Percentiles rank a stretch among this genome's conserved stretches.
Evolutionary conservation across 257 asterid genomes (phyloP).

Genomic region (Nicotiana sylvestris): DNA sequence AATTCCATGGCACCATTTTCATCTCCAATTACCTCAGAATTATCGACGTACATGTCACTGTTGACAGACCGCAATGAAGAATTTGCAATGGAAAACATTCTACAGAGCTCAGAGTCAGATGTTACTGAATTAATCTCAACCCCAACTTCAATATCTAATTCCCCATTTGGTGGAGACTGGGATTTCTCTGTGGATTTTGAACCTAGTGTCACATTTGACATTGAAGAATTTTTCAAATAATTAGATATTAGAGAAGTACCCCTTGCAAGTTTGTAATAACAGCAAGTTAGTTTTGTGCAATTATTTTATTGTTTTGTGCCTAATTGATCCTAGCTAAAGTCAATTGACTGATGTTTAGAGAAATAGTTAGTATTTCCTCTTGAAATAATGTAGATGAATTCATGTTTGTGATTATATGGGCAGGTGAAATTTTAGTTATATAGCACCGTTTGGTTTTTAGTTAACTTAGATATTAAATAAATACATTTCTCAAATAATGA

Average conservation of each 20-base stretch:
- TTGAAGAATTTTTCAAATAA: slow-evolving; percentile 24
- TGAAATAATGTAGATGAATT: not conserved
- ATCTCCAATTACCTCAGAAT: slow-evolving; percentile 46
- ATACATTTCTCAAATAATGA: no score
- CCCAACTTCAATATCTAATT: slow-evolving; percentile 33
- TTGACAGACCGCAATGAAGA: slow-evolving; percentile 29
- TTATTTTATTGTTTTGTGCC: not conserved
- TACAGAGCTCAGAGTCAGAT: slow-evolving; percentile 37
- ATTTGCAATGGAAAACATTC: slow-evolving; percentile 21
- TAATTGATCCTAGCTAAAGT: slow-evolving; percentile 6
- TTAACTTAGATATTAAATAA: no score
- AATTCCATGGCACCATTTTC: slow-evolving; percentile 32
- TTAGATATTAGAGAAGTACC: not conserved
- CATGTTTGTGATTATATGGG: not conserved
- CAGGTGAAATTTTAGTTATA: not conserved
- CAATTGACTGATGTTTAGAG: not conserved
- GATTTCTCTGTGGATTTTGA: slow-evolving; percentile 40
- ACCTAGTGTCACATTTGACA: slow-evolving; percentile 27
- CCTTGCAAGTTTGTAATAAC: not conserved
- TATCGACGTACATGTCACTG: slow-evolving; percentile 32
- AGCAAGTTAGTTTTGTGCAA: not conserved
- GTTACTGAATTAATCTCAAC: slow-evolving; percentile 46
- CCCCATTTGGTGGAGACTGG: slow-evolving; percentile 29
- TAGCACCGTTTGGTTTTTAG: not conserved
- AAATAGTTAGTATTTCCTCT: not conserved